Base-by-base conservation (phyloP, 1,139 yeast genomes). In the Pichia sp. region DNA sequence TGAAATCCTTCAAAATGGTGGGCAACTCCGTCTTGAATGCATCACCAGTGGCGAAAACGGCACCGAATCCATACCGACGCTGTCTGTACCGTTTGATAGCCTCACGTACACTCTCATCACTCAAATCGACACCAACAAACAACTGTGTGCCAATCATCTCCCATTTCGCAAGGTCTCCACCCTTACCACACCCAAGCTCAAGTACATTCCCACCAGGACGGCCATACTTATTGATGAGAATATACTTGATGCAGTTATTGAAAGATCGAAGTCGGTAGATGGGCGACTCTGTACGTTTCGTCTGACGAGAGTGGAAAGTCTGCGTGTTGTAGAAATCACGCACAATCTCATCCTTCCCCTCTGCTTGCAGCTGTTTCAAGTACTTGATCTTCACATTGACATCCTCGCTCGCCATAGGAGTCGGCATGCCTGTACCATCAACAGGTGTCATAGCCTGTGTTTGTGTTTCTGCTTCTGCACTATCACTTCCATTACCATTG, bases 181-280 rank as follows among this genome's bases (percentile, higher is more conserved):
- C 99, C 58, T 91, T 93, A 13, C 99, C 99, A 60, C 98, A 91
- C 17, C 96, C 96, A 38, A 91, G 60, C 53, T 91, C 99, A 27
- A 91, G 63, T 1, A 83, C 85, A 13, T 69, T 66, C 23, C 72
- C 73, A 3, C 68, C 64, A 8, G 64, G 64, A 18, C 60, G 62
- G 35, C 79, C 75, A 58, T 68, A 77, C 47, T 79, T 79, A 37
- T 82, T 80, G 37, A 91, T 74, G n/a, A 91, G 62, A 50, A 87
- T 83, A 51, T 85, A 83, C 58, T 91, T 91, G 53, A 91, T 81
- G 46, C 91, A 85, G 55, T 91, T 93, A 58, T 91, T 93, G 67
- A 87, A 93, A 49, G 83, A 82, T 42, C 96, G 68, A 43, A 93
- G 66, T 52, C 83, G 81, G 59, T 83, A 79, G 52, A 91, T 91